These are phyloP conservation scores for Phoma herbarum DNA, from an alignment of 2,329 filamentous ascomycete genomes.

Conservation along the genomic window DNA sequence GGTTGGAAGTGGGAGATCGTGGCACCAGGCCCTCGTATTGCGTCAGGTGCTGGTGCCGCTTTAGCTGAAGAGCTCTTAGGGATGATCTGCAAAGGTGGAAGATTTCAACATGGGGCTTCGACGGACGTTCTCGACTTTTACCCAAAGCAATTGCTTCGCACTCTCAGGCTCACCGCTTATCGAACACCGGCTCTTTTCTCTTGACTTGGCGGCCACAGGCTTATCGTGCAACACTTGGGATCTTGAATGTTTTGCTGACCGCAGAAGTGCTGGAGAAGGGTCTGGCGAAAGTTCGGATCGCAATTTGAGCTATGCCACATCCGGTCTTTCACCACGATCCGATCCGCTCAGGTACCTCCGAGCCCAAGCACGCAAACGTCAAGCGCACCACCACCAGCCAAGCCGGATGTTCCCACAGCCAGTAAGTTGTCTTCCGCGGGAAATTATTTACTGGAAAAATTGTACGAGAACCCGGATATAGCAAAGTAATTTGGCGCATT, in stretches of 20 bases:
- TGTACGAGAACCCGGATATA: not conserved
- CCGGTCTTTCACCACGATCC: not conserved
- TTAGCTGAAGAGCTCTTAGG: not conserved
- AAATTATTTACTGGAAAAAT: not conserved
- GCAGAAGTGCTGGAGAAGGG: not conserved
- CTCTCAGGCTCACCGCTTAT: not conserved
- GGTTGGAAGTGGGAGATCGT: not conserved
- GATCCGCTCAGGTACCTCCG: not conserved
- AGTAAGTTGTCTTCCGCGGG: not conserved
- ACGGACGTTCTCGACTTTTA: not conserved
- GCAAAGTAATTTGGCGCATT: not conserved
- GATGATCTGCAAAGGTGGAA: not conserved
- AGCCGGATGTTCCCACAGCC: not conserved
- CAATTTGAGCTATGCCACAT: not conserved
- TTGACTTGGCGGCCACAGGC: not conserved
- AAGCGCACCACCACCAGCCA: not conserved
- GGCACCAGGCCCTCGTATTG: constrained; percentile 1
- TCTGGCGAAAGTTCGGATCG: not conserved
- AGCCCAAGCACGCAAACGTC: not conserved
- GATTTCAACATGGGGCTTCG: not conserved
- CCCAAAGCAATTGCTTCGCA: not conserved
- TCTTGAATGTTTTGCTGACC: not conserved
- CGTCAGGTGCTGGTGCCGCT: not conserved
- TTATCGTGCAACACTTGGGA: not conserved
- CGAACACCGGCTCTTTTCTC: not conserved